phyloP scores from a whole-genome alignment of 164 flowering plant genomes.

The Warburgia ugandensis region DNA sequence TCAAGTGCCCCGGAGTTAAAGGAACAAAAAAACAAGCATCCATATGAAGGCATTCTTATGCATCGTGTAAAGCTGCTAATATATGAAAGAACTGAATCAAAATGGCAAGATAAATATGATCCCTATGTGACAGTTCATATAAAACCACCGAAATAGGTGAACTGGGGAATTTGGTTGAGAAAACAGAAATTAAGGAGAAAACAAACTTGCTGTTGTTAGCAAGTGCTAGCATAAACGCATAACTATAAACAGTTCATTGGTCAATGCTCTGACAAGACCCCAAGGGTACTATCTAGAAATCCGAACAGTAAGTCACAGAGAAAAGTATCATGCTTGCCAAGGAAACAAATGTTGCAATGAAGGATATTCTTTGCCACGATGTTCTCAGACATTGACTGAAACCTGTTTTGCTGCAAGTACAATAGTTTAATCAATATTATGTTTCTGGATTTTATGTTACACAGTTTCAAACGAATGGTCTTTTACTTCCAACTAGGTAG shows the following conservation, averaged over 20 bases:
- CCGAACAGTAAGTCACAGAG: background rate
- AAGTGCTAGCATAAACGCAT: no score
- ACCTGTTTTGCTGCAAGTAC: constrained; percentile 93
- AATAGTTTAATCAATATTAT: no score
- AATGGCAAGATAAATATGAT: no score
- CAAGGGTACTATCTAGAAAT: background rate
- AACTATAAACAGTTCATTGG: no score
- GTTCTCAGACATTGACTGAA: constrained; percentile 82
- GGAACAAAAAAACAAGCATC: constrained; percentile 13
- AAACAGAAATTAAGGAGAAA: no score
- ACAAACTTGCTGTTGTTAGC: no score
- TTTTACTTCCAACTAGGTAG: background rate
- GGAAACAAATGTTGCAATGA: constrained; percentile 10
- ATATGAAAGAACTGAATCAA: background rate
- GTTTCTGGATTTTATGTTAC: no score
- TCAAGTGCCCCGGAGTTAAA: constrained; percentile 65
- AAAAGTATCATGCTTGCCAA: background rate
- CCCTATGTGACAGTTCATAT: no score
- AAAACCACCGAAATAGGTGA: no score
- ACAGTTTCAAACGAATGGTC: no score
- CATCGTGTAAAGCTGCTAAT: background rate
- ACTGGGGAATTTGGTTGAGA: no score
- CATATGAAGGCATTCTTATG: background rate
- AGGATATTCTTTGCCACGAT: constrained; percentile 94
- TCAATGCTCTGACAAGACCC: no score